Evolutionary conservation across 345 rosid genomes (phyloP).

Genomic region (Salix viminalis): DNA sequence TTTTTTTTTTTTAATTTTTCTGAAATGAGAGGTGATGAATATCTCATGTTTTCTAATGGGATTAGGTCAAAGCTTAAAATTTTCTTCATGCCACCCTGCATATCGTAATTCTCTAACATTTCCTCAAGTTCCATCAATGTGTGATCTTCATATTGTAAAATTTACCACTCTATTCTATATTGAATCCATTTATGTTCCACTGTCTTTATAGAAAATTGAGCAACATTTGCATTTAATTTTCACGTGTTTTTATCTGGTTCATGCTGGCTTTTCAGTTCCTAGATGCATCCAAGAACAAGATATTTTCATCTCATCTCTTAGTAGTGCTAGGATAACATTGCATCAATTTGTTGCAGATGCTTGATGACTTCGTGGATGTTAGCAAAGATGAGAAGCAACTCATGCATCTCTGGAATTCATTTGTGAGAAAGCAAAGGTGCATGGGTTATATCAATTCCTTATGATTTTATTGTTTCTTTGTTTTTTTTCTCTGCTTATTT

Average conservation of each 20-base stretch:
- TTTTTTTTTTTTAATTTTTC: neutral
- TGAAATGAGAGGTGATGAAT: neutral
- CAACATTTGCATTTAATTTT: neutral
- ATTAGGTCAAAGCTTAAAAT: neutral
- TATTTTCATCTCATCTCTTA: neutral
- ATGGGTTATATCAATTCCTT: neutral
- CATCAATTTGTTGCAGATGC: conserved; percentile 58
- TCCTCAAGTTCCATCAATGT: no score
- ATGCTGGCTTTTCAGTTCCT: neutral
- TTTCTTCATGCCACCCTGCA: neutral
- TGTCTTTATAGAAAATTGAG: no score
- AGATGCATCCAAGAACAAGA: neutral
- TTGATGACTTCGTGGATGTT: conserved; percentile 96
- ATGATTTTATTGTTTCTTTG: neutral
- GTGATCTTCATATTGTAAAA: no score
- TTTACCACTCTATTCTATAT: no score
- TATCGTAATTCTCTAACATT: neutral
- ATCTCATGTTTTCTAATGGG: neutral
- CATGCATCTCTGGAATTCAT: conserved; percentile 98
- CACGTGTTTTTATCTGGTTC: neutral
- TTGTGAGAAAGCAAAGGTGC: conserved; percentile 91
- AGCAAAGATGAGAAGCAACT: conserved; percentile 90
- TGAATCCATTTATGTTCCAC: no score
- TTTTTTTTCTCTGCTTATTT: neutral
- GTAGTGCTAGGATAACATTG: neutral